Evolutionary conservation across 1,139 yeast species (phyloP).

Genomic region (Debaryomycetaceae sp.): DNA sequence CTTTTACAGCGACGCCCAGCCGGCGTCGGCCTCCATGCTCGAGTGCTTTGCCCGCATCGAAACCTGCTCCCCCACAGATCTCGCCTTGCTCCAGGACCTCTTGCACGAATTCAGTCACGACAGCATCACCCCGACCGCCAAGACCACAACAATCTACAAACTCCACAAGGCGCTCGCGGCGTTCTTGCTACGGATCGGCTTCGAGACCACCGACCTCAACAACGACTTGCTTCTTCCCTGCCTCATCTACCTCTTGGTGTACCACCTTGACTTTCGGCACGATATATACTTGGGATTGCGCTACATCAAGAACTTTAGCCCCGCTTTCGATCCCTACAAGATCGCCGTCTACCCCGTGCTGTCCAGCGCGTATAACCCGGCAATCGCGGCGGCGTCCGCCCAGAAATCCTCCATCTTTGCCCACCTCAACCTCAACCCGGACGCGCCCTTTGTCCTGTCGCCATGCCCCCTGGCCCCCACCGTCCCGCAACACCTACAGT

Average conservation of each 20-base stretch:
- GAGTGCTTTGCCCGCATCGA: slow-evolving; percentile 7
- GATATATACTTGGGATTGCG: slow-evolving; percentile 28
- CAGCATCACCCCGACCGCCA: slow-evolving; percentile 23
- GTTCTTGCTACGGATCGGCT: slow-evolving; percentile 10
- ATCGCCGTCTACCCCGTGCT: slow-evolving; percentile 11
- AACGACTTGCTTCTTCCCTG: slow-evolving; percentile 32
- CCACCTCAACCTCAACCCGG: slow-evolving; percentile 16
- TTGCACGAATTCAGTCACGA: slow-evolving; percentile 9
- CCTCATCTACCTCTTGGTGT: slow-evolving; percentile 25
- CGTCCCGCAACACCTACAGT: slow-evolving; percentile 8
- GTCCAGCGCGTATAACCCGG: slow-evolving; percentile 11
- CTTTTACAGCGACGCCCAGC: slow-evolving; percentile 15
- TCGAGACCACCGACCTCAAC: slow-evolving; percentile 15
- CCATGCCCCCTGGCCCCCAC: no score
- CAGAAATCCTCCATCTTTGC: slow-evolving; percentile 16
- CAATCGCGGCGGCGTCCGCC: slow-evolving; percentile 7
- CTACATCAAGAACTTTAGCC: slow-evolving; percentile 27
- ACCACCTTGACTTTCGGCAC: slow-evolving; percentile 9
- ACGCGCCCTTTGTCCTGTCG: no score
- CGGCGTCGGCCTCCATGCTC: no score
- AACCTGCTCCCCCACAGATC: slow-evolving; percentile 6
- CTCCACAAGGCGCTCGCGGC: slow-evolving; percentile 23
- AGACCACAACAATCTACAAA: slow-evolving; percentile 17
- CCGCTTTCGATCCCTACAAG: slow-evolving; percentile 22
- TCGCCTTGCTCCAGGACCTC: slow-evolving; percentile 5